Base-by-base conservation (phyloP, 108 stramenopile species). In the Parietichytrium sp. region DNA sequence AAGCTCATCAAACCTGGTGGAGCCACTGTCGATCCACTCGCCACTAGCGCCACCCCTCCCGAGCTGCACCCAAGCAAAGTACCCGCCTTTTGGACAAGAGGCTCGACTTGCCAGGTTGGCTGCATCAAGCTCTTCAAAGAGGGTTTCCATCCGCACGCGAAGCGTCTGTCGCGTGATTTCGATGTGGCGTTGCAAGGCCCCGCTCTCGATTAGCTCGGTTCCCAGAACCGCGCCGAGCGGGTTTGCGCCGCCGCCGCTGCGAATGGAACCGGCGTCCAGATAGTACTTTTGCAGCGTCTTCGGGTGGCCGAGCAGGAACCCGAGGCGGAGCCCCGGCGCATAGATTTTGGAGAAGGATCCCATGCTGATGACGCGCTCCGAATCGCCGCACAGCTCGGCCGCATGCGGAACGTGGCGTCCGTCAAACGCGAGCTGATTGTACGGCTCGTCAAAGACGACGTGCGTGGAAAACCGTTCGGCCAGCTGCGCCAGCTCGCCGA, bases 161-260 rank as follows among this genome's bases (percentile, higher is more conserved):
- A n/a, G n/a, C n/a, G n/a, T n/a, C n/a, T n/a, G n/a, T n/a, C n/a
- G n/a, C n/a, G n/a, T n/a, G n/a, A n/a, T n/a, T n/a, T n/a, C n/a
- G n/a, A n/a, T n/a, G n/a, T n/a, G n/a, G n/a, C n/a, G n/a, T n/a
- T n/a, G n/a, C n/a, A 72, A 72, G 38, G 33, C 61, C 23, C 20
- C 38, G 33, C 45, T 42, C 6, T 38, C 38, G 8, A 72, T 33
- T 6, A 72, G 33, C 42, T 72, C 61, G 29, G 61, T 45, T 16
- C 36, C 42, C 7, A 72, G 61, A 33, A 72, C 45, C 10, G 38
- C 23, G 42, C 38, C 23, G 13, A 72, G 23, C 15, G 61, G 61
- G 20, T 72, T 72, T n/a, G 45, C 61, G 42, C 61, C 61, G 0
- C 61, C 61, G 20, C 61, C 61, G 61, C 61, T 72, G 33, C 38